A percentile compares a stretch with the other conserved stretches of the same genome.
phyloP scores from a whole-genome alignment of 2,329 filamentous ascomycete species.

The Pezizomycotina sp. region DNA sequence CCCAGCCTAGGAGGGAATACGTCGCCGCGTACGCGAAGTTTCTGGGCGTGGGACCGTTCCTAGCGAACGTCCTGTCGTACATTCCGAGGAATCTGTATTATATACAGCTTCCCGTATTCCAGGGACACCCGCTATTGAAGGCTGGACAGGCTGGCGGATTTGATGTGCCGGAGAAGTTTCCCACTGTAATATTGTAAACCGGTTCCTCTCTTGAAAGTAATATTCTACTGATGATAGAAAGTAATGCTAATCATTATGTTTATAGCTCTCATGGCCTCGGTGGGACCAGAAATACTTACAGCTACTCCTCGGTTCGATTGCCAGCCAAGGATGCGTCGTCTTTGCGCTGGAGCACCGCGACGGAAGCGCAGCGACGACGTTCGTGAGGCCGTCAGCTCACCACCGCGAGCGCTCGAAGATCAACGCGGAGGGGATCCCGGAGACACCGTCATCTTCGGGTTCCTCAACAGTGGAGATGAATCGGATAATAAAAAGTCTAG shows the following conservation, averaged over 20 bases:
- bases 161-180: constrained; percentile 39
- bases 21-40: constrained; percentile 63
- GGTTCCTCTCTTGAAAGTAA: constrained; percentile 17
- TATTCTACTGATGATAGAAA: constrained; percentile 27
- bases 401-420: neutral
- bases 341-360: constrained; percentile 72
- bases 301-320: constrained; percentile 61
- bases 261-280: constrained; percentile 65
- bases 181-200: constrained; percentile 66
- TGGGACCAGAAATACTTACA: constrained; percentile 69
- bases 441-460: constrained; percentile 12
- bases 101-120: constrained; percentile 49
- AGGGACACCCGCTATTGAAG: constrained; percentile 41
- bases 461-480: too few relatives aligned
- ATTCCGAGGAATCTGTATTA: constrained; percentile 58
- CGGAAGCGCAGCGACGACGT: constrained; percentile 56
- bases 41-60: constrained; percentile 44
- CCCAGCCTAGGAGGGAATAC: constrained; percentile 59
- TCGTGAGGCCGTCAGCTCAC: constrained; percentile 37
- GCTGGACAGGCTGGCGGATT: constrained; percentile 32
- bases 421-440: constrained; percentile 6
- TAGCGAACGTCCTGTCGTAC: constrained; percentile 45
- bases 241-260: constrained; percentile 31
- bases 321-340: constrained; percentile 66
- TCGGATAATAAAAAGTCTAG: constrained; percentile 50